Evolutionary conservation across 768 basidiomycete species (phyloP).

Genomic region (Sistotremastrum suecicum): DNA sequence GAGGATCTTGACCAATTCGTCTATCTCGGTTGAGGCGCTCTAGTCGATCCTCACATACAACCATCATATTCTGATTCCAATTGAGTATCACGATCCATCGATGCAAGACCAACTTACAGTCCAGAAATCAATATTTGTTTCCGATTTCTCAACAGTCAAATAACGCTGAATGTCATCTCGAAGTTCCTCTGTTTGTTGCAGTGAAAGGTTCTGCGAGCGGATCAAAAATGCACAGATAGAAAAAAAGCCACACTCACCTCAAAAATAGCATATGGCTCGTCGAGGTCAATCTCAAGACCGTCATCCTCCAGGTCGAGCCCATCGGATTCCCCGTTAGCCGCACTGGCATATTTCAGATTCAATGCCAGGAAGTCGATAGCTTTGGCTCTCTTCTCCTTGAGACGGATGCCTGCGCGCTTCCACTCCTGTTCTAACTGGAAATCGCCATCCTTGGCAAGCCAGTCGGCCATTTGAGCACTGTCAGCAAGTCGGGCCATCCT

Average conservation of each 20-base stretch:
- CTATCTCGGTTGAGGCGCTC: conserved; percentile 55
- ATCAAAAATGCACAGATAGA: conserved; percentile 2
- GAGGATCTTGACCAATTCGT: conserved; percentile 33
- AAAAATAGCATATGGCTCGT: conserved; percentile 96
- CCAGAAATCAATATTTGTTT: conserved; percentile 94
- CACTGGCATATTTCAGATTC: conserved; percentile 86
- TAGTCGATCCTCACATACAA: conserved; percentile 83
- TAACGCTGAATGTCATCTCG: conserved; percentile 93
- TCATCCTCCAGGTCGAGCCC: conserved; percentile 61
- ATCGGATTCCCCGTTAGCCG: conserved; percentile 50
- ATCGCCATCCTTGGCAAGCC: conserved; percentile 93
- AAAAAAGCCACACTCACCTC: conserved; percentile 44
- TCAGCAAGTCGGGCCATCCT: conserved; percentile 82
- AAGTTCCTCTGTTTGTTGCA: conserved; percentile 82
- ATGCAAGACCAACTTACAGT: conserved; percentile 39
- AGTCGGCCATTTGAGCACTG: conserved; percentile 95
- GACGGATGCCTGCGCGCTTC: conserved; percentile 78
- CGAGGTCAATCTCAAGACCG: conserved; percentile 92
- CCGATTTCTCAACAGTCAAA: conserved; percentile 68
- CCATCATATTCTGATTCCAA: conserved; percentile 80
- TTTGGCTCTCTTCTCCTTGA: conserved; percentile 93
- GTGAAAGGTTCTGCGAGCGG: conserved; percentile 54
- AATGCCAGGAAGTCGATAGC: conserved; percentile 97
- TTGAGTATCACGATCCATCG: neutral
- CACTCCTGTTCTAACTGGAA: conserved; percentile 95